phyloP scores from a whole-genome alignment of 176 grass and related monocot species.

The Triticum monococcum region DNA sequence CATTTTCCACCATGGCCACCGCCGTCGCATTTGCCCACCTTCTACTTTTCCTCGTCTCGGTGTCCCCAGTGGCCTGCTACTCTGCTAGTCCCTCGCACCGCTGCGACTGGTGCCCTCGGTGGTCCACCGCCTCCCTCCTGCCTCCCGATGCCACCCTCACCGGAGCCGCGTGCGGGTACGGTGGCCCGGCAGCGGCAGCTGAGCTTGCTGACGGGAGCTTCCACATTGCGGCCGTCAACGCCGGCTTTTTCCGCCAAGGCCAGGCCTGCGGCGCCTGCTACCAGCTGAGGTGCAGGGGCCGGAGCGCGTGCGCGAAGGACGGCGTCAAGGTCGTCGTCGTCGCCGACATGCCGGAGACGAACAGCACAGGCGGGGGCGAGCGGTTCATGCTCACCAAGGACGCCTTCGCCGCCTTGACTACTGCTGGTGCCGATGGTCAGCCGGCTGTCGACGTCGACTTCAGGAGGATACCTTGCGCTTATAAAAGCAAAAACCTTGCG shows the following conservation, averaged over 20 bases:
- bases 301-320: constrained; percentile 32
- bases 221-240: constrained; percentile 30
- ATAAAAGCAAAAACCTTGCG: constrained; percentile 41
- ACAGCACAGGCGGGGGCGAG: not conserved
- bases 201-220: not conserved
- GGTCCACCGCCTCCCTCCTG: constrained; percentile 23
- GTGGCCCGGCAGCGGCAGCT: constrained; percentile 19
- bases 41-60: too few relatives aligned
- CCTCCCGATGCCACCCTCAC: not conserved
- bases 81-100: not conserved
- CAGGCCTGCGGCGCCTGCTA: constrained; percentile 55
- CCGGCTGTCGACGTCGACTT: constrained; percentile 42
- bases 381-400: constrained; percentile 36
- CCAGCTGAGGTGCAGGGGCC: constrained; percentile 52
- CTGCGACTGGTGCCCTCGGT: constrained; percentile 53
- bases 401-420: constrained; percentile 51
- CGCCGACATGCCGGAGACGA: not conserved
- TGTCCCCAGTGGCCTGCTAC: too few relatives aligned
- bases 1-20: too few relatives aligned
- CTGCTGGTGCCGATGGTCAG: not conserved
- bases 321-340: constrained; percentile 59
- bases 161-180: constrained; percentile 42
- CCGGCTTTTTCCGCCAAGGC: constrained; percentile 31
- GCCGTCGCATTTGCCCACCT: too few relatives aligned
- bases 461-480: constrained; percentile 54